Percentiles rank a stretch among this genome's conserved stretches.
Evolutionary conservation across 805 yeast species (phyloP).

Genomic region (Cyberlindnera lachancei): DNA sequence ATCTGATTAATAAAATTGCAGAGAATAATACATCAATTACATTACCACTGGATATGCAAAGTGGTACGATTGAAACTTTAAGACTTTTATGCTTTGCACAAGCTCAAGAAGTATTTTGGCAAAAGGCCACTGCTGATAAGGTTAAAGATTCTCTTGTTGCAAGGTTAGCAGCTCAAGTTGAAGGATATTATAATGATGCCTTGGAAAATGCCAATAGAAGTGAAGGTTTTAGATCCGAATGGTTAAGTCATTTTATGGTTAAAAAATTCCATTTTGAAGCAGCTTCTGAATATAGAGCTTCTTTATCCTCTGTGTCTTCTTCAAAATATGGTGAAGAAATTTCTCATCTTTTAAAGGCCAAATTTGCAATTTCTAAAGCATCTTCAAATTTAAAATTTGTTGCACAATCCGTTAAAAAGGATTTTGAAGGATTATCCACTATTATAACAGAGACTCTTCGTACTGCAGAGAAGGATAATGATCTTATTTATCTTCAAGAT

Average conservation of each 20-base stretch:
- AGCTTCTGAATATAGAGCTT: conserved; percentile 59
- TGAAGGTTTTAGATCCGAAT: conserved; percentile 48
- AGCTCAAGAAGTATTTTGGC: conserved; percentile 86
- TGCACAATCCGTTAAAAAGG: conserved; percentile 37
- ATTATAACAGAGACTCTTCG: conserved; percentile 38
- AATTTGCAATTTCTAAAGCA: conserved; percentile 29
- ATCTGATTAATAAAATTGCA: conserved; percentile 53
- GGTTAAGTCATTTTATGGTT: conserved; percentile 53
- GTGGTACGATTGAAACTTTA: conserved; percentile 43
- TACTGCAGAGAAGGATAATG: conserved; percentile 71
- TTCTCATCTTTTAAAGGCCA: conserved; percentile 43
- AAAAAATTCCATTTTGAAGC: conserved; percentile 64
- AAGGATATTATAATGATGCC: conserved; percentile 47
- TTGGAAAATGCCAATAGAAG: conserved; percentile 36
- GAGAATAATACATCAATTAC: conserved; percentile 10
- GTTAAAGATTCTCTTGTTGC: conserved; percentile 57
- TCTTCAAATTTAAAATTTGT: conserved; percentile 35
- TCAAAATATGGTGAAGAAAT: conserved; percentile 69
- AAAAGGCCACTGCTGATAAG: conserved; percentile 45
- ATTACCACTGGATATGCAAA: conserved; percentile 41
- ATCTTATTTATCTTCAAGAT: conserved; percentile 62
- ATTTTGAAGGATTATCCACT: conserved; percentile 40
- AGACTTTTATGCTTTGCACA: conserved; percentile 60
- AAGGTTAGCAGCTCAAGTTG: conserved; percentile 55
- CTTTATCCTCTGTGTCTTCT: conserved; percentile 39